A percentile compares a stretch with the other conserved stretches of the same genome.
Conservation (phyloP, 805 yeast genomes). For the Wickerhamomyces sydowiorum region DNA sequence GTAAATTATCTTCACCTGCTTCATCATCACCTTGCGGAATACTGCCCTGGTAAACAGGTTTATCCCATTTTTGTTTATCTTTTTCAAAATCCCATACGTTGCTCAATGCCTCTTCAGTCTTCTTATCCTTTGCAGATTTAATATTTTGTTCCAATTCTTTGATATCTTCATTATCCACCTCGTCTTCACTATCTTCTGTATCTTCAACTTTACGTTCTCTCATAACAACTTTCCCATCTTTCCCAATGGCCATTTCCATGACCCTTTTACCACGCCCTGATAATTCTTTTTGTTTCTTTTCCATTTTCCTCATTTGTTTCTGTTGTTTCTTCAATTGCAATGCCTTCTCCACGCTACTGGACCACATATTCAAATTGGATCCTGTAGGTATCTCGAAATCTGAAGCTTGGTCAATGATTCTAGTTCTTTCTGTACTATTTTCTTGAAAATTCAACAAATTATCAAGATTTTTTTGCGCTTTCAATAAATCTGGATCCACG, state of each 20-base stretch:
- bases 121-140: conserved; percentile 28
- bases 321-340: conserved; percentile 84
- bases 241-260: conserved; percentile 66
- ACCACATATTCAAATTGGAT: conserved; percentile 64
- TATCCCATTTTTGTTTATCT: conserved; percentile 50
- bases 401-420: conserved; percentile 87
- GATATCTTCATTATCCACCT: conserved; percentile 25
- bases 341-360: conserved; percentile 79
- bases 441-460: conserved; percentile 75
- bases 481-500: conserved; percentile 51
- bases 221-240: conserved; percentile 73
- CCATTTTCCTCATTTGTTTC: conserved; percentile 57
- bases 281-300: conserved; percentile 50
- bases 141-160: conserved; percentile 23
- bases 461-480: conserved; percentile 72
- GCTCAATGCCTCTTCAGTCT: conserved; percentile 25
- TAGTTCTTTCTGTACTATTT: conserved; percentile 84
- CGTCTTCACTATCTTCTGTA: conserved; percentile 32
- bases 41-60: conserved; percentile 38
- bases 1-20: neutral
- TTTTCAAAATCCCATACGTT: conserved; percentile 56
- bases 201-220: conserved; percentile 36
- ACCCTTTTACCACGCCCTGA: conserved; percentile 72
- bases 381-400: conserved; percentile 68
- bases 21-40: neutral